These are phyloP conservation scores for Colletotrichum sp. DNA, from an alignment of 2,329 filamentous ascomycete species.

Conservation along the genomic window DNA sequence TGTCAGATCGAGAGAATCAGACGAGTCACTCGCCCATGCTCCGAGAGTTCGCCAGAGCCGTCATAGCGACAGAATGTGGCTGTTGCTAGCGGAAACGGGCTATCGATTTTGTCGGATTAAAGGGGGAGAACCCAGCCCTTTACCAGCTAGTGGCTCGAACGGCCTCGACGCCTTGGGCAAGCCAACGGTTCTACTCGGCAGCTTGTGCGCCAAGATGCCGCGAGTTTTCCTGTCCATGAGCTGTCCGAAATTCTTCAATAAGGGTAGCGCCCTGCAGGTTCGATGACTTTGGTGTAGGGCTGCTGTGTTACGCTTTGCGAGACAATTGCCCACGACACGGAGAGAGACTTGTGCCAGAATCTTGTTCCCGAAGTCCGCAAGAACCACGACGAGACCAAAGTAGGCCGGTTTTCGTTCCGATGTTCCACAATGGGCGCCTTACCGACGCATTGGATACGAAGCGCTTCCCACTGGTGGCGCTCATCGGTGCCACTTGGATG, in stretches of 20 bases:
- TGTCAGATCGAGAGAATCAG: neutral
- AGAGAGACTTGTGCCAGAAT: neutral
- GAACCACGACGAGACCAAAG: neutral
- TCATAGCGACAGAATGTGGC: constrained; percentile 15
- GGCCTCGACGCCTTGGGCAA: neutral
- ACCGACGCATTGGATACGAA: neutral
- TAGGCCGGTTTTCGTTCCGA: neutral
- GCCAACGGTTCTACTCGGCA: neutral
- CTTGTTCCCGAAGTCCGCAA: neutral
- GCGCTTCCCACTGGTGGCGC: neutral
- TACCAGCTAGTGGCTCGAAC: neutral
- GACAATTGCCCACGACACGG: neutral
- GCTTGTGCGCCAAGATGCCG: neutral
- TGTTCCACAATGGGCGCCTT: neutral
- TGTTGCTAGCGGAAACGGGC: constrained; percentile 10
- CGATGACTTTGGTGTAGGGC: neutral
- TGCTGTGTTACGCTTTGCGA: neutral
- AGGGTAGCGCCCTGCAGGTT: neutral
- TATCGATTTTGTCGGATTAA: constrained; percentile 1
- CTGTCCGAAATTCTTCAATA: neutral
- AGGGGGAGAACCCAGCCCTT: neutral
- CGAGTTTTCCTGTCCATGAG: neutral
- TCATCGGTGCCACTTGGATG: neutral
- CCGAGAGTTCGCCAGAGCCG: neutral
- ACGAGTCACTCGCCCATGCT: neutral